Evolutionary conservation across 352 stramenopile species (phyloP).

Genomic region (Aphanomyces cochlioides): DNA sequence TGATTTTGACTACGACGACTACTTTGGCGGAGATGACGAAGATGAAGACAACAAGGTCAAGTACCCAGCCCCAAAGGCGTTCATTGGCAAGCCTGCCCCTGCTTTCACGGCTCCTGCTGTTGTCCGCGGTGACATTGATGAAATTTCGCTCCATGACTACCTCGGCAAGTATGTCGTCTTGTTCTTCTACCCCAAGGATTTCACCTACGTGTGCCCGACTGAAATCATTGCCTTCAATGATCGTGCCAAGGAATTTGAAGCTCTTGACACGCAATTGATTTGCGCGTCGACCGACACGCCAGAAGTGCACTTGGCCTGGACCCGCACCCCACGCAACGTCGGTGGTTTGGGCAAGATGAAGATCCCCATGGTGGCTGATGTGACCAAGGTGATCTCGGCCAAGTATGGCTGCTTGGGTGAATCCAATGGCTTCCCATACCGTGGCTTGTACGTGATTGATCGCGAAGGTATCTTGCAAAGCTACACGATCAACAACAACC

Average conservation of each 20-base stretch:
- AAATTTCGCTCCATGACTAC: constrained; percentile 79
- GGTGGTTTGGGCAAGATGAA: constrained; percentile 90
- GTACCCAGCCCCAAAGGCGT: constrained; percentile 57
- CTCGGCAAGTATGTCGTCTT: constrained; percentile 86
- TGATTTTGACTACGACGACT: constrained; percentile 50
- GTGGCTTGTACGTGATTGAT: constrained; percentile 93
- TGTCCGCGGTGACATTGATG: constrained; percentile 76
- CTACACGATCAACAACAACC: constrained; percentile 90
- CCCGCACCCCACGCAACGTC: constrained; percentile 80
- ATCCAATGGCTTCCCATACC: constrained; percentile 77
- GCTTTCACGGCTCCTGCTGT: constrained; percentile 73
- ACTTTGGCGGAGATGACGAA: constrained; percentile 58
- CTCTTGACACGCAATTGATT: constrained; percentile 84
- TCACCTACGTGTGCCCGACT: constrained; percentile 87
- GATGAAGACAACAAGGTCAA: constrained; percentile 74
- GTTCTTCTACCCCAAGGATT: constrained; percentile 92
- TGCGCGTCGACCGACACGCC: constrained; percentile 87
- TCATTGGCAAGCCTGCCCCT: constrained; percentile 62
- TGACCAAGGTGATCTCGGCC: constrained; percentile 88
- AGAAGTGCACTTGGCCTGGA: constrained; percentile 89
- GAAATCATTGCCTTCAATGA: constrained; percentile 91
- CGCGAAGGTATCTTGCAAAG: constrained; percentile 81
- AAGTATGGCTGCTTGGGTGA: constrained; percentile 90
- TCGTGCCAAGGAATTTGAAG: constrained; percentile 74
- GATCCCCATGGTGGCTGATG: constrained; percentile 91